Percentiles rank a stretch among this genome's conserved stretches.
phyloP scores from a whole-genome alignment of 805 yeast species.

The Kazachstania psychrophila region DNA sequence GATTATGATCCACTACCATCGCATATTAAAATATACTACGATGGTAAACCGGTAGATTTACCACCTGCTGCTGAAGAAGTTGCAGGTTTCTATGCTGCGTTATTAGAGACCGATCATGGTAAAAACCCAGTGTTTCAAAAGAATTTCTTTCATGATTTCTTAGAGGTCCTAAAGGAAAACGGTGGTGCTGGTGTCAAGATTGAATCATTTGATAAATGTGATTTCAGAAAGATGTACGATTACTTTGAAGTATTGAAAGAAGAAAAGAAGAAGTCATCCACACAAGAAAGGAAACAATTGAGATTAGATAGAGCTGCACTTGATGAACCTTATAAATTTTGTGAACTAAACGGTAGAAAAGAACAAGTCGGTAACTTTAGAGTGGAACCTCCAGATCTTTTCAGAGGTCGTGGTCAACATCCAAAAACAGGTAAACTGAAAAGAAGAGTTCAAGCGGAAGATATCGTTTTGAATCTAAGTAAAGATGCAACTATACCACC shows the following conservation, averaged over 20 bases:
- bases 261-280: constrained; percentile 57
- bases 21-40: constrained; percentile 64
- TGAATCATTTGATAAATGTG: constrained; percentile 56
- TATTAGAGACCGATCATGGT: constrained; percentile 82
- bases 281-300: constrained; percentile 65
- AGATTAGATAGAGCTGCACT: constrained; percentile 62
- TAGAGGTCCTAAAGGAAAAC: constrained; percentile 52
- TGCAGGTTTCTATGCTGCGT: constrained; percentile 88
- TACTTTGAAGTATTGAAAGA: constrained; percentile 62
- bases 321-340: constrained; percentile 76
- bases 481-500: constrained; percentile 62
- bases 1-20: constrained; percentile 79
- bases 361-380: constrained; percentile 91
- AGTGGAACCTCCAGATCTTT: constrained; percentile 93
- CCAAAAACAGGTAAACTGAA: constrained; percentile 92
- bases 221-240: constrained; percentile 65
- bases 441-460: constrained; percentile 81
- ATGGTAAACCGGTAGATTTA: constrained; percentile 63
- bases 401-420: constrained; percentile 94
- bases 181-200: constrained; percentile 57
- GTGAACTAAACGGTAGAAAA: constrained; percentile 75
- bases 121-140: constrained; percentile 76
- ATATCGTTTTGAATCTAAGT: constrained; percentile 75
- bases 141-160: constrained; percentile 78
- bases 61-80: constrained; percentile 89